These are phyloP conservation scores for Paulownia fortunei DNA, from an alignment of 257 asterid genomes.

Conservation along the genomic window DNA sequence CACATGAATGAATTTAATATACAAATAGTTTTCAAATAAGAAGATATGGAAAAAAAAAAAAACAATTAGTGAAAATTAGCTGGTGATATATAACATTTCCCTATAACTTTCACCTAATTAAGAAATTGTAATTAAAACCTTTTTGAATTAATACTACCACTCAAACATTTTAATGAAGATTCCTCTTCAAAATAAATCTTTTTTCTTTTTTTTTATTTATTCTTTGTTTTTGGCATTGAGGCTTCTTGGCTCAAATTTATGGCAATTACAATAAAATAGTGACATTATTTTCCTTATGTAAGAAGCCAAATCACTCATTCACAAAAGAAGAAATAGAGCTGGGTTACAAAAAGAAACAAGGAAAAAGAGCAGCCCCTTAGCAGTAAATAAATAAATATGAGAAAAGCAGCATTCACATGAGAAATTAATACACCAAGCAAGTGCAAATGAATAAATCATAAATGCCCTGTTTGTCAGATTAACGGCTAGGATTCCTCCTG, in stretches of 20 bases:
- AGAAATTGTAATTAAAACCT: no score
- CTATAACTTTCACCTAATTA: no score
- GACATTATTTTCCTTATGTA: not conserved
- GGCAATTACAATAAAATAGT: not conserved
- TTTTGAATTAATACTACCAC: no score
- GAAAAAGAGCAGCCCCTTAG: no score
- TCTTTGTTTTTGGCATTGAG: not conserved
- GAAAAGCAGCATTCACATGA: constrained; percentile 17
- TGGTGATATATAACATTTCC: no score
- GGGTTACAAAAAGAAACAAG: no score
- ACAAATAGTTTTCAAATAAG: no score
- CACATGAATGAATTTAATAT: no score
- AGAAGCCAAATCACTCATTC: not conserved
- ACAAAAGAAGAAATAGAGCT: not conserved
- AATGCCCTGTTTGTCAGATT: constrained; percentile 26
- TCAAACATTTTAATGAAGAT: no score
- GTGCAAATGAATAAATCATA: constrained; percentile 22
- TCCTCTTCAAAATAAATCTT: no score
- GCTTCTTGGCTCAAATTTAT: not conserved
- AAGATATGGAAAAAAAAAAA: no score
- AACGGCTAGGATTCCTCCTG: constrained; percentile 22
- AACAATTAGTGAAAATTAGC: no score
- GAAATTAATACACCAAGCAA: constrained; percentile 22
- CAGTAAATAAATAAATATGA: not conserved
- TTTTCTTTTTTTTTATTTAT: not conserved